Percentiles rank a stretch among this genome's conserved stretches.
phyloP scores from a whole-genome alignment of 169 alveolate species.

The Eimeria necatrix region DNA sequence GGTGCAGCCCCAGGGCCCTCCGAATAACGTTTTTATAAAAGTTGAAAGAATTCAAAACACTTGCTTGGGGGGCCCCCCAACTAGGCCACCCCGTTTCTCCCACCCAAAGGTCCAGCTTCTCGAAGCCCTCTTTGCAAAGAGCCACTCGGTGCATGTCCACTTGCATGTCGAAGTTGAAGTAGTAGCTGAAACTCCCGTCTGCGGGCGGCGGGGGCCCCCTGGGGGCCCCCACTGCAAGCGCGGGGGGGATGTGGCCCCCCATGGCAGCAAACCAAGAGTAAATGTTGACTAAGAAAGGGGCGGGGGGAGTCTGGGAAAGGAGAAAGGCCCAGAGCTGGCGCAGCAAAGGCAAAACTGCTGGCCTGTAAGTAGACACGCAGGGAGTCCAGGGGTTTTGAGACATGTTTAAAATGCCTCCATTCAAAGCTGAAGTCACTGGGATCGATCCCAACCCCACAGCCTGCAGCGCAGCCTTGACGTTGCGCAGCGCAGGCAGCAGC shows the following conservation, averaged over 20 bases:
- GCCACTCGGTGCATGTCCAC: conserved; percentile 78
- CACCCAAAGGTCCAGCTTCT: conserved; percentile 59
- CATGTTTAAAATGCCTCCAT: conserved; percentile 73
- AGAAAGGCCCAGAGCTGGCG: conserved; percentile 51
- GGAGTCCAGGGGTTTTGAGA: conserved; percentile 76
- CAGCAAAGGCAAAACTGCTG: conserved; percentile 35
- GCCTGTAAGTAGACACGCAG: conserved; percentile 38
- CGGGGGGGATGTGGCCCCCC: conserved; percentile 63
- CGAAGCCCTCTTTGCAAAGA: conserved; percentile 51
- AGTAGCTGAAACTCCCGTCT: conserved; percentile 62
- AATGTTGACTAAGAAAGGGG: conserved; percentile 71
- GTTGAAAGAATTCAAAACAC: conserved; percentile 37
- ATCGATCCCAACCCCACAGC: not conserved
- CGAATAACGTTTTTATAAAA: conserved; percentile 1
- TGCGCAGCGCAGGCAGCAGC: conserved; percentile 73
- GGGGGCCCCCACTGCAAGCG: conserved; percentile 25
- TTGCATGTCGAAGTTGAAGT: conserved; percentile 73
- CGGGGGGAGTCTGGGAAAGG: conserved; percentile 34
- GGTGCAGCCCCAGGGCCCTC: conserved; percentile 39
- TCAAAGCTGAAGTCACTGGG: conserved; percentile 69
- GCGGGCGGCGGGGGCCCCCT: not conserved
- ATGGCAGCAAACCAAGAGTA: conserved; percentile 76
- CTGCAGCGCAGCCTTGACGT: conserved; percentile 7
- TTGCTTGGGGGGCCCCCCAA: conserved; percentile 36
- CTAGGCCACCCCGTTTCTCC: conserved; percentile 80